Evolutionary conservation across 176 grass and related monocot species (phyloP).

Genomic region (Hsuehochloa calcarea): DNA sequence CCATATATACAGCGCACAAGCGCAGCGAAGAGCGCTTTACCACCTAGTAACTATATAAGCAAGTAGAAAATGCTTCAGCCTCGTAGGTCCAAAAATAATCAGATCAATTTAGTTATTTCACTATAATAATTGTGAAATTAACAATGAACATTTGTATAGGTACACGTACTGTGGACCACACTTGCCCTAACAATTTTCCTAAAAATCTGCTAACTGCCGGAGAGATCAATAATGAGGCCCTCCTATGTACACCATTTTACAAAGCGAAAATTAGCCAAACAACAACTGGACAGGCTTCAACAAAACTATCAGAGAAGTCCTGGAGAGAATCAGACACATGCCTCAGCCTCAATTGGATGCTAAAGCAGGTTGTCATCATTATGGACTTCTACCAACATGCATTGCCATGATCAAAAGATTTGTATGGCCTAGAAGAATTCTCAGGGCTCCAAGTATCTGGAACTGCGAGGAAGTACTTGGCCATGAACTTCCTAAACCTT

Average conservation of each 20-base stretch:
- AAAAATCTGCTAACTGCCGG: slow-evolving; percentile 75
- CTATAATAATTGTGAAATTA: slow-evolving; percentile 83
- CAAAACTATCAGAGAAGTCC: slow-evolving; percentile 31
- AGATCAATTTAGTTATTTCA: slow-evolving; percentile 54
- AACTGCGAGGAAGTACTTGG: slow-evolving; percentile 73
- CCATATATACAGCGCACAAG: no score
- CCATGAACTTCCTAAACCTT: slow-evolving; percentile 87
- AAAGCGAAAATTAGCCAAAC: slow-evolving; percentile 24
- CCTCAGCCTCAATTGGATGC: slow-evolving; percentile 41
- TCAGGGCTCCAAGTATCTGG: slow-evolving; percentile 76
- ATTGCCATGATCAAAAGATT: slow-evolving; percentile 57
- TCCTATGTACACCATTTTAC: slow-evolving; percentile 69
- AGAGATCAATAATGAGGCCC: slow-evolving; percentile 36
- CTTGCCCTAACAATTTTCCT: slow-evolving; percentile 59
- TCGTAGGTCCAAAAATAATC: slow-evolving; percentile 20
- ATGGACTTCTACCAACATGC: slow-evolving; percentile 40
- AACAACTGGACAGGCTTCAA: slow-evolving; percentile 35
- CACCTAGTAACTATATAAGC: neutral
- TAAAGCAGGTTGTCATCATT: slow-evolving; percentile 30
- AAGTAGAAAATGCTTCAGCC: neutral
- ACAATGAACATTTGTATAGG: slow-evolving; percentile 56
- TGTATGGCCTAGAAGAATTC: slow-evolving; percentile 43
- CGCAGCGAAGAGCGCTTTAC: no score
- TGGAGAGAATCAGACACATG: slow-evolving; percentile 19
- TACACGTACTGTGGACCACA: slow-evolving; percentile 48